These are phyloP conservation scores for Daedaleopsis nitida DNA, from an alignment of 768 basidiomycete species.

Conservation along the genomic window DNA sequence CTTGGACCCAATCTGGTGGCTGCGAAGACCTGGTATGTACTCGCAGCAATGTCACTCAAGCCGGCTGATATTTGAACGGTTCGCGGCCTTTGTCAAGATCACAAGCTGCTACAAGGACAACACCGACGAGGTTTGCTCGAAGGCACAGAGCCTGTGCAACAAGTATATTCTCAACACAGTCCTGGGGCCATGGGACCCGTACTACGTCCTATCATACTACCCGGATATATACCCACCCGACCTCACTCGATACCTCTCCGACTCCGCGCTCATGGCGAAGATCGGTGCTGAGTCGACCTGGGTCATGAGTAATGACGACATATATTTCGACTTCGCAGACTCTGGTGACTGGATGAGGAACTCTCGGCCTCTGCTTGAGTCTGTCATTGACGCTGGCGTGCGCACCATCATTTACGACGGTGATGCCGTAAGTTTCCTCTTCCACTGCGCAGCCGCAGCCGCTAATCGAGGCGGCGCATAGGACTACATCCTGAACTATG, in stretches of 20 bases:
- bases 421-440: conserved; percentile 46
- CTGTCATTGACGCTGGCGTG: conserved; percentile 61
- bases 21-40: conserved; percentile 49
- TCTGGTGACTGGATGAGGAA: conserved; percentile 63
- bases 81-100: conserved; percentile 39
- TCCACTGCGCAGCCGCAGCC: neutral
- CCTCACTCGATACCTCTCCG: conserved; percentile 34
- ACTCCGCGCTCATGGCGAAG: conserved; percentile 31
- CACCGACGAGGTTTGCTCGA: conserved; percentile 52
- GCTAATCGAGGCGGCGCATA: neutral
- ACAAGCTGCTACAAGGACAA: conserved; percentile 50
- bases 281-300: conserved; percentile 50
- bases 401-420: conserved; percentile 55
- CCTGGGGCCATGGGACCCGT: conserved; percentile 58
- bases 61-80: no score
- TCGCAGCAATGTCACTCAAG: no score
- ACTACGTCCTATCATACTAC: conserved; percentile 44
- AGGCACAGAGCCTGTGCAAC: conserved; percentile 62
- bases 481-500: conserved; percentile 56
- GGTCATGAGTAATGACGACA: conserved; percentile 40
- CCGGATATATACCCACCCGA: conserved; percentile 53
- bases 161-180: conserved; percentile 51
- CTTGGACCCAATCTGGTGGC: conserved; percentile 46
- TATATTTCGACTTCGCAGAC: conserved; percentile 49
- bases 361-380: conserved; percentile 49